Evolutionary conservation across 2,329 filamentous ascomycete species (phyloP).

Genomic region (Nemania bipapillata): DNA sequence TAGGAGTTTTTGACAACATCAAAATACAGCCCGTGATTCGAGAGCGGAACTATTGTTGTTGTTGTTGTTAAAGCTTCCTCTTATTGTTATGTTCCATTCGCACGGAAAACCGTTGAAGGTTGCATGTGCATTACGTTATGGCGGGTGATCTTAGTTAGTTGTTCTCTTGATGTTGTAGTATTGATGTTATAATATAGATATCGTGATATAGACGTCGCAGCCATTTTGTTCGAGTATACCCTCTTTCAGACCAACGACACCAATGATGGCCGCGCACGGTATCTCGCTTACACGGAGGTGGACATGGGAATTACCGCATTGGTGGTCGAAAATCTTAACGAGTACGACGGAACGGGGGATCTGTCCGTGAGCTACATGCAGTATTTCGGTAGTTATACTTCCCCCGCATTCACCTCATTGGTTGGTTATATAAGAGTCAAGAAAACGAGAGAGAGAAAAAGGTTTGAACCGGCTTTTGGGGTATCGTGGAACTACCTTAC

Average conservation of each 20-base stretch:
- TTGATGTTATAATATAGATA: not conserved
- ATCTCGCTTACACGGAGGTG: slow-evolving; percentile 8
- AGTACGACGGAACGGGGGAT: slow-evolving; percentile 12
- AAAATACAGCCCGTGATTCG: not conserved
- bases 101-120: not conserved
- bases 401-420: slow-evolving; percentile 26
- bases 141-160: not conserved
- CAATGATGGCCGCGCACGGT: not conserved
- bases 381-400: slow-evolving; percentile 4
- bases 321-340: not conserved
- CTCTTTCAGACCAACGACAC: not conserved
- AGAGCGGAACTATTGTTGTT: not conserved
- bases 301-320: slow-evolving; percentile 2
- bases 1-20: not conserved
- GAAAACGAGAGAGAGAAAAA: too few species aligned
- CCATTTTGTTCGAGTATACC: not conserved
- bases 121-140: not conserved
- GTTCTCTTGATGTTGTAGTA: not conserved
- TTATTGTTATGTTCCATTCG: not conserved
- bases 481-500: not conserved
- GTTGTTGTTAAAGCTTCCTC: not conserved
- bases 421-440: slow-evolving; percentile 12
- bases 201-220: not conserved
- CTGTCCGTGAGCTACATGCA: slow-evolving; percentile 1
- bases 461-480: not conserved